Evolutionary conservation across 73 alveolate genomes (phyloP), one percentile per base, ranked within the genome.

Genomic region (Paramecium sexaurelia): DNA sequence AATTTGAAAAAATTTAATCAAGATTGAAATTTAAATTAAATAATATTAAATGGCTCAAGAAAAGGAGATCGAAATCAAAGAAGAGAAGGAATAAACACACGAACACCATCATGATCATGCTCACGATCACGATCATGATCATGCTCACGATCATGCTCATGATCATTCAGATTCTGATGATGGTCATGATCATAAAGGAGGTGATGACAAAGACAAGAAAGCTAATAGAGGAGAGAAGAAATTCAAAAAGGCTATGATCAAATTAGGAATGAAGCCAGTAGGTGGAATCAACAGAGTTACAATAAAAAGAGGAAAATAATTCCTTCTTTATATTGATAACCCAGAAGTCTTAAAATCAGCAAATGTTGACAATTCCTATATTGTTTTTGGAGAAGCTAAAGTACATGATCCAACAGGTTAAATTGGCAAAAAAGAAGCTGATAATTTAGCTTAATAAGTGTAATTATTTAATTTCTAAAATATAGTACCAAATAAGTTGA

Each of bases 231-330:
- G 98, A 43, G 99, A 98, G 87, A 98, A 98, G 97, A 98, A 98
- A 94, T 97, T 97, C 95, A 96, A 98, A 87, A 98, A 98, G 94
- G 98, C 99, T 55, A 96, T 98, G 96, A 86, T 92, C 57, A 98
- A 98, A 95, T 95, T 97, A 61, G 99, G 99, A 55, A 95, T 98
- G 98, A 95, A 95, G 89, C 91, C 94, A 84, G 96, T 96, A 26
- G 92, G 97, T 39, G 99, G 99, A 41, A 97, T 98, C 93, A 98
- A 95, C 94, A 95, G 99, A 95, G 99, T 98, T 66, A 95, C 99
- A 92, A 96, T 98, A 93, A 98, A 95, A 92, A 97, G 96, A 95
- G 96, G 98, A 94, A 98, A 98, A 22, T 96, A 96, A 91, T 94
- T 95, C 89, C 95, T 98, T 66, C 96, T 98, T 84, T 96, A 88